These are phyloP conservation scores for Diplocarpon mali DNA, from an alignment of 2,329 filamentous ascomycete genomes.

Conservation along the genomic window DNA sequence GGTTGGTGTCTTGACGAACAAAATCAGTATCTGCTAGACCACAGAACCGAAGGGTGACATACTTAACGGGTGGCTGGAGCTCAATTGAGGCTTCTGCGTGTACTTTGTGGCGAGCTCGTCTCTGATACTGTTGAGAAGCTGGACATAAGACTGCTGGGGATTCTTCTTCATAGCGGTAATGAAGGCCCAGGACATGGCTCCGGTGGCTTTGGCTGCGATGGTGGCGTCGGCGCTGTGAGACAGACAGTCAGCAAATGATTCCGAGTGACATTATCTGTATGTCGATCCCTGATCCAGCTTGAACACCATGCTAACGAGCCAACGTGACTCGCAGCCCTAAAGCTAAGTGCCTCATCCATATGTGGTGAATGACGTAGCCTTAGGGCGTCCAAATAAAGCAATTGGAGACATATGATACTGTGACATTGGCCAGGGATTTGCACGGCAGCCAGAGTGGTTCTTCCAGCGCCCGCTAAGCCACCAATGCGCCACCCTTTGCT, in stretches of 20 bases:
- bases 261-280: background rate
- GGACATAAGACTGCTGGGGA: constrained; percentile 89
- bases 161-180: constrained; percentile 85
- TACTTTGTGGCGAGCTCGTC: constrained; percentile 83
- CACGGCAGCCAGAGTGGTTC: constrained; percentile 12
- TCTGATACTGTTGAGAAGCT: constrained; percentile 89
- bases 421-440: constrained; percentile 14
- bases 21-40: background rate
- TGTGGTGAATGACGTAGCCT: constrained; percentile 18
- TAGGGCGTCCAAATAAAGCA: constrained; percentile 19
- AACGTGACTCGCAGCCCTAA: constrained; percentile 27
- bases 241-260: constrained; percentile 14
- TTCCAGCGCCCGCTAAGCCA: constrained; percentile 18
- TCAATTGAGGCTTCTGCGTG: constrained; percentile 88
- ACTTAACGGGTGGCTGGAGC: constrained; percentile 93
- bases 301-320: constrained; percentile 13
- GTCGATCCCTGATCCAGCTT: background rate
- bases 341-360: constrained; percentile 21
- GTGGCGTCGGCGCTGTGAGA: constrained; percentile 68
- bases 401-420: constrained; percentile 10
- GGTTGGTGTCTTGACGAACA: constrained; percentile 41
- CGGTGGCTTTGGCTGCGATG: constrained; percentile 76
- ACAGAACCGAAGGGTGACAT: constrained; percentile 21
- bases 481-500: constrained; percentile 40
- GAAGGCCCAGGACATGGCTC: constrained; percentile 98